Base-by-base conservation (phyloP, 371 early-diverging fungal genomes). In the Syncephalastrum contaminatum region DNA sequence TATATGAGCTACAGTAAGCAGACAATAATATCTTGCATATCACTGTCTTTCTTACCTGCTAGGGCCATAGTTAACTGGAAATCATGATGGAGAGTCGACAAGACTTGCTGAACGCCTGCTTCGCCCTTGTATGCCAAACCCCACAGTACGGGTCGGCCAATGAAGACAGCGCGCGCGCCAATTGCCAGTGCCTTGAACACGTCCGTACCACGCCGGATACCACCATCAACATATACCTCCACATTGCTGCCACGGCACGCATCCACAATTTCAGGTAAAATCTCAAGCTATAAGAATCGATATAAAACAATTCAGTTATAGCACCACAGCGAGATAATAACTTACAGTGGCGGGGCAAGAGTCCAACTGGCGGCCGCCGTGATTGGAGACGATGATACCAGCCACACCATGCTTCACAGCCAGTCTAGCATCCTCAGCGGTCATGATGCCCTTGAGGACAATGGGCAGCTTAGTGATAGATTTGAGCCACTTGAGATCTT, bases 361-460 rank as follows among this genome's bases (percentile, higher is more conserved):
- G 56, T 91, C 91, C 47, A 92, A 73, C 64, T 92, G 91, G 4
- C 92, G 67, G 5, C 92, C 92, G 42, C 91, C 92, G 59, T 92
- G 92, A 66, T 92, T 92, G 30, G 84, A 83, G 2, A 92, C 79
- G 43, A 89, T 75, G 39, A 92, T 85, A 16, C 81, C 92, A 21
- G 74, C 75, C 43, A 83, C 75, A 2, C 86, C 88, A 51, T 65
- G 41, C 50, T 75, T 15, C 6, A 82, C 80, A 1, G 92, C 91
- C 46, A 80, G 52, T 21, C 75, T 69, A 21, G 91, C 89, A 63
- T 92, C 92, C 45, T 85, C 89, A 21, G 67, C 83, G 7, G 75
- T 70, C 57, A 88, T 71, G 21, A 90, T 70, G 20, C 92, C 92
- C 62, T 92, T 92, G 42, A 90, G 63, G 2, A 89, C 67, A 44